These are phyloP conservation scores for Beauveria scarabaeidicola DNA, from an alignment of 2,329 filamentous ascomycete genomes.

Conservation along the genomic window DNA sequence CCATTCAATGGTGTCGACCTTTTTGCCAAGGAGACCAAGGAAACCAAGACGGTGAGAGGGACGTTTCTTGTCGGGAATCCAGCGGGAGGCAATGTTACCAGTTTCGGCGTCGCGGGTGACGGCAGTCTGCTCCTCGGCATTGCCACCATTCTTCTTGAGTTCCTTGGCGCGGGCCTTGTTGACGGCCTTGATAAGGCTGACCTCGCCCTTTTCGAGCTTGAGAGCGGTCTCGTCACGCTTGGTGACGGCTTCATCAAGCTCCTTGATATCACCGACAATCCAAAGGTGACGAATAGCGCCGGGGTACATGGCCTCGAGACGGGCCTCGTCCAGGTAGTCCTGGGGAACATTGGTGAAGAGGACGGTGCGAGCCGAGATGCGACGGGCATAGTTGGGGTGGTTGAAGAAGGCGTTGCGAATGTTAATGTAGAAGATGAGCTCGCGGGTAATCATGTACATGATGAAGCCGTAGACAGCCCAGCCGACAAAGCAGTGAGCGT, in stretches of 20 bases:
- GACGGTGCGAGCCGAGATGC: slow-evolving; percentile 83
- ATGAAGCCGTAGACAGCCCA: slow-evolving; percentile 84
- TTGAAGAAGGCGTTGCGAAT: slow-evolving; percentile 86
- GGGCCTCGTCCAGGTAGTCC: slow-evolving; percentile 65
- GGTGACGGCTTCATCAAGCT: slow-evolving; percentile 68
- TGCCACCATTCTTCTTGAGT: slow-evolving; percentile 24
- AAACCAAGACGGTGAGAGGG: slow-evolving; percentile 59
- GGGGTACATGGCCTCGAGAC: slow-evolving; percentile 69
- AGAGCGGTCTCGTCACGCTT: slow-evolving; percentile 67
- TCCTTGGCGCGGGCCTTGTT: slow-evolving; percentile 30
- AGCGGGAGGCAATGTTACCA: slow-evolving; percentile 55
- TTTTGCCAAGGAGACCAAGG: slow-evolving; percentile 53
- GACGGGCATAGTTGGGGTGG: slow-evolving; percentile 72
- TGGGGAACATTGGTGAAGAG: slow-evolving; percentile 80
- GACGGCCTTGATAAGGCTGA: slow-evolving; percentile 62
- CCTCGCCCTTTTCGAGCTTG: slow-evolving; percentile 76
- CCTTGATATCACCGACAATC: slow-evolving; percentile 66
- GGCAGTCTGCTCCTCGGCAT: slow-evolving; percentile 23
- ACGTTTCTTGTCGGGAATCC: slow-evolving; percentile 57
- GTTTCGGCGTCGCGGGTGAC: slow-evolving; percentile 56
- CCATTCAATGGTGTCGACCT: slow-evolving; percentile 84
- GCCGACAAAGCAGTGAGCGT: slow-evolving; percentile 70
- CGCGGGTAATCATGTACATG: slow-evolving; percentile 80
- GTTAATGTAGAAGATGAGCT: slow-evolving; percentile 89
- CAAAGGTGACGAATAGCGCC: slow-evolving; percentile 73